phyloP scores from a whole-genome alignment of 768 basidiomycete genomes.

The Fistulinella prunicolor region DNA sequence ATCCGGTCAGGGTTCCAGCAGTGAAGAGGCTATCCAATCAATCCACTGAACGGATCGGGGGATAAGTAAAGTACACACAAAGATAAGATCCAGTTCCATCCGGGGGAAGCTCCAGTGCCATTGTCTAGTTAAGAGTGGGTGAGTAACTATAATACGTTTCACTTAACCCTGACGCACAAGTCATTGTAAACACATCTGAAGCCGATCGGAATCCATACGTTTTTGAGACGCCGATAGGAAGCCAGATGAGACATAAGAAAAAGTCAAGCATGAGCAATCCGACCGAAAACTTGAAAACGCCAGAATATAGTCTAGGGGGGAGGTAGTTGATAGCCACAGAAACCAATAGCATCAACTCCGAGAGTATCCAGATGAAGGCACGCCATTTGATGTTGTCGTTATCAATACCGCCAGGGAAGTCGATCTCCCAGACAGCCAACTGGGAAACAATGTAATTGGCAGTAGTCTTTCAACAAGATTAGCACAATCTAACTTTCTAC shows the following conservation, averaged over 20 bases:
- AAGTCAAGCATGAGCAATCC: conserved; percentile 82
- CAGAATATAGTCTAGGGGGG: conserved; percentile 70
- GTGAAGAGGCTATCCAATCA: conserved; percentile 71
- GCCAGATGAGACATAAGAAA: conserved; percentile 84
- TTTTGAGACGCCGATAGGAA: conserved; percentile 84
- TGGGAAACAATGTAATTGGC: conserved; percentile 90
- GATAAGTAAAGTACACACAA: conserved; percentile 48
- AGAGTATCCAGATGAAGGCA: conserved; percentile 78
- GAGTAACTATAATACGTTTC: background rate
- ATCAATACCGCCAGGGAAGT: conserved; percentile 77
- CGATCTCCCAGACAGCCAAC: conserved; percentile 71
- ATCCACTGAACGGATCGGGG: background rate
- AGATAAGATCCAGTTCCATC: conserved; percentile 90
- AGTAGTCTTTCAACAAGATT: conserved; percentile 52
- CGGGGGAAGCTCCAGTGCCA: conserved; percentile 81
- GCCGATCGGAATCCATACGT: conserved; percentile 89
- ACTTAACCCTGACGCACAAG: conserved; percentile 53
- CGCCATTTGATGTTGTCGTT: conserved; percentile 81
- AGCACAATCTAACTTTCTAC: background rate
- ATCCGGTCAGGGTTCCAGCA: conserved; percentile 85
- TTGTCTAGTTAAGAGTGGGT: conserved; percentile 54
- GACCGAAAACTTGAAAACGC: conserved; percentile 74
- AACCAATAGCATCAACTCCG: conserved; percentile 67
- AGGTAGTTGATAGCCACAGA: conserved; percentile 84
- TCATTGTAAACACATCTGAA: conserved; percentile 78